A percentile compares a stretch with the other conserved stretches of the same genome.
phyloP scores from a whole-genome alignment of 768 basidiomycete genomes.

The Calocybe gangraenosa region DNA sequence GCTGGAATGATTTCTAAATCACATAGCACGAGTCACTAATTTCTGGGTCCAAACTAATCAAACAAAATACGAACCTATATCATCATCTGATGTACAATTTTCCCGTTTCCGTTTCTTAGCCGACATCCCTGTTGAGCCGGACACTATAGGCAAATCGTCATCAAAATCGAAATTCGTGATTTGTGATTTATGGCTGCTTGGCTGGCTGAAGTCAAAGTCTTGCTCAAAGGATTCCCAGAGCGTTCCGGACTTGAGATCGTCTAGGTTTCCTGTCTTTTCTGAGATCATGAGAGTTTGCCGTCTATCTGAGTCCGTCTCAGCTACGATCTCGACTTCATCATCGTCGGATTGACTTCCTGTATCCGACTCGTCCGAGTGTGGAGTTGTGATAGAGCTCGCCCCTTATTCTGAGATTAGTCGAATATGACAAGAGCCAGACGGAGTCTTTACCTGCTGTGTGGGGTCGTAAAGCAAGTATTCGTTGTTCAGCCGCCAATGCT shows the following conservation, averaged over 20 bases:
- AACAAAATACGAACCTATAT: conserved; percentile 4
- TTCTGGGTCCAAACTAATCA: too few relatives aligned
- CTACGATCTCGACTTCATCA: conserved; percentile 29
- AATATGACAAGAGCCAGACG: not conserved
- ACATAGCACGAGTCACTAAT: too few relatives aligned
- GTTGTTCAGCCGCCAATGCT: conserved; percentile 67
- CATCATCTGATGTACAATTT: conserved; percentile 2
- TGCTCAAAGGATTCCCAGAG: conserved; percentile 42
- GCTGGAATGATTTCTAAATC: conserved; percentile 7
- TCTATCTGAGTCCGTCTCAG: conserved; percentile 44
- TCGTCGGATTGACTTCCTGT: conserved; percentile 23
- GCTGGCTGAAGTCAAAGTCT: conserved; percentile 43
- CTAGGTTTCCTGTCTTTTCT: conserved; percentile 37
- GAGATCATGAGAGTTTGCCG: conserved; percentile 48
- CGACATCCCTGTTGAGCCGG: not conserved
- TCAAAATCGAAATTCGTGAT: conserved; percentile 14
- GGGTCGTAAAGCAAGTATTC: conserved; percentile 49
- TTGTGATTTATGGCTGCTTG: conserved; percentile 3
- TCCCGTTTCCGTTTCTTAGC: conserved; percentile 12
- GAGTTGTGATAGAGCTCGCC: not conserved
- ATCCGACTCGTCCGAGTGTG: conserved; percentile 21
- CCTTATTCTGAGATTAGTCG: too few relatives aligned
- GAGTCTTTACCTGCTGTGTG: conserved; percentile 21
- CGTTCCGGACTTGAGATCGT: conserved; percentile 33
- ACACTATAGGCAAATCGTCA: conserved; percentile 4